These are phyloP conservation scores for Boletus rufocinnamomeus DNA, from an alignment of 768 basidiomycete species.

Conservation along the genomic window DNA sequence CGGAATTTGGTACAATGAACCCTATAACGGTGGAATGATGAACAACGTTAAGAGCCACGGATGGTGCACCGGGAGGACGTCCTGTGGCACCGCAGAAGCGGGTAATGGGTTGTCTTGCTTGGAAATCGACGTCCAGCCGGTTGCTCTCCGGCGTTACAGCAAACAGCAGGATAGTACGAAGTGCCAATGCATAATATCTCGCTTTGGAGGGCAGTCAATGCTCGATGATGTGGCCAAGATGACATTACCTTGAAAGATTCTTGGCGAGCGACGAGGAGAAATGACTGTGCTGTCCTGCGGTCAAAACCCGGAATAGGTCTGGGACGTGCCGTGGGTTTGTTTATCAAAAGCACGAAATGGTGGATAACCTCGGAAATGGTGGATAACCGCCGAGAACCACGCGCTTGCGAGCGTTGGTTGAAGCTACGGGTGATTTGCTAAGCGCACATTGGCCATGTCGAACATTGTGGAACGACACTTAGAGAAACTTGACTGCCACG, in stretches of 20 bases:
- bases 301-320: background rate
- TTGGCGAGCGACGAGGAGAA: background rate
- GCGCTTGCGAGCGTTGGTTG: background rate
- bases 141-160: conserved; percentile 6
- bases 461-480: background rate
- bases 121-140: background rate
- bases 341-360: background rate
- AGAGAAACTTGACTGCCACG: background rate
- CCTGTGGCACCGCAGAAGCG: conserved; percentile 4
- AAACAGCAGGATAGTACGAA: background rate
- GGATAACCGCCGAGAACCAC: background rate
- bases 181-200: background rate
- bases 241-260: background rate
- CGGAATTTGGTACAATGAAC: background rate
- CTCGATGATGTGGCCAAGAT: background rate
- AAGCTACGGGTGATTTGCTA: background rate
- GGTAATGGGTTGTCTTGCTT: background rate
- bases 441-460: background rate
- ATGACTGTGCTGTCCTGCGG: background rate
- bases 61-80: background rate
- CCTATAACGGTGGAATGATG: background rate
- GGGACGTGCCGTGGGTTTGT: background rate
- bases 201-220: background rate
- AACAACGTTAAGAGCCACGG: conserved; percentile 16
- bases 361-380: background rate